A percentile compares a stretch with the other conserved stretches of the same genome.
These are phyloP conservation scores for Globisporangium canariense DNA, from an alignment of 352 stramenopile genomes.

Conservation along the genomic window DNA sequence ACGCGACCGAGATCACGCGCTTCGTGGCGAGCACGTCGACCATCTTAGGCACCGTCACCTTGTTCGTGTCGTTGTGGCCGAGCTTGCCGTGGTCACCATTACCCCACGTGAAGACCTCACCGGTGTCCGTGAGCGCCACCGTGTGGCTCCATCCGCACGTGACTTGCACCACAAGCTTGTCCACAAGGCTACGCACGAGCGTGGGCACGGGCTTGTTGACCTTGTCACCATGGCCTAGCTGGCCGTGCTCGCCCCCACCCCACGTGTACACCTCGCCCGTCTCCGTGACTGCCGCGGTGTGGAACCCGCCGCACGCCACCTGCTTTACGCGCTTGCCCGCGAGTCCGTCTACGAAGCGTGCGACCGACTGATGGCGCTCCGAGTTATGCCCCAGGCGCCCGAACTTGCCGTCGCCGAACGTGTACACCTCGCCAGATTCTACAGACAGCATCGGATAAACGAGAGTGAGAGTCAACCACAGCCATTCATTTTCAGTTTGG, in stretches of 20 bases:
- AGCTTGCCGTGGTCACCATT: conserved; percentile 94
- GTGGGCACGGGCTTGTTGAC: conserved; percentile 94
- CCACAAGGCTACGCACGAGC: conserved; percentile 85
- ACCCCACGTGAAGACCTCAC: conserved; percentile 93
- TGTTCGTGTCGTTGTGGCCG: conserved; percentile 92
- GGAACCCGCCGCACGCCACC: conserved; percentile 86
- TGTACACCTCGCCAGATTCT: conserved; percentile 92
- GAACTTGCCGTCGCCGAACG: conserved; percentile 91
- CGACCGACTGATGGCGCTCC: conserved; percentile 77
- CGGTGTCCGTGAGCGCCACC: conserved; percentile 90
- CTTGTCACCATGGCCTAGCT: conserved; percentile 96
- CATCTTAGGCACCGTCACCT: conserved; percentile 92
- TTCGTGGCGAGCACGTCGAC: conserved; percentile 91
- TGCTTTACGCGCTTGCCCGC: conserved; percentile 77
- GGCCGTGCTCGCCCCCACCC: conserved; percentile 90
- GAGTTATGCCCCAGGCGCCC: conserved; percentile 82
- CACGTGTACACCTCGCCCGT: conserved; percentile 86
- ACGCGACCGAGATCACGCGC: conserved; percentile 93
- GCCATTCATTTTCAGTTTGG: neutral
- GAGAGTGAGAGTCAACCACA: conserved; percentile 7
- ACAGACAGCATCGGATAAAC: neutral
- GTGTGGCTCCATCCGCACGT: conserved; percentile 96
- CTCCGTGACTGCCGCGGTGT: conserved; percentile 84
- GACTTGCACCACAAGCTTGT: conserved; percentile 91
- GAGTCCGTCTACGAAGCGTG: conserved; percentile 67